phyloP scores from a whole-genome alignment of 2,329 filamentous ascomycete genomes.

The Lasiodiplodia gonubiensis region DNA sequence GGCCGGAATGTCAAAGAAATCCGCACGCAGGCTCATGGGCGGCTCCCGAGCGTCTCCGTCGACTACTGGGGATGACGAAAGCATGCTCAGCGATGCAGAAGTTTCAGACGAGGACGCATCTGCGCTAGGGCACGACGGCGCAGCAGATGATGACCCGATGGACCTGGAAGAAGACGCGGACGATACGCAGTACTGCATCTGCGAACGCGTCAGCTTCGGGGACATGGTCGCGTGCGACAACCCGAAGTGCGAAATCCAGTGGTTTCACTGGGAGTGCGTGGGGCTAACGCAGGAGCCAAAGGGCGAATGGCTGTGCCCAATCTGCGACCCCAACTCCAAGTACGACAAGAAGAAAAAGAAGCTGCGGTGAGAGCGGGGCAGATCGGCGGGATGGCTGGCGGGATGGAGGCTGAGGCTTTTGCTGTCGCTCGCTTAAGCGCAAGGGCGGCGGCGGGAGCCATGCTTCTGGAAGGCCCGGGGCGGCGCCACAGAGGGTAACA shows the following conservation, averaged over 20 bases:
- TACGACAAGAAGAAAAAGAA: conserved; percentile 50
- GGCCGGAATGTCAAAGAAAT: conserved; percentile 41
- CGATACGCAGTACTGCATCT: conserved; percentile 79
- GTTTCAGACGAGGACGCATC: conserved; percentile 51
- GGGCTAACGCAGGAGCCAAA: conserved; percentile 56
- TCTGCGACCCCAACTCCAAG: conserved; percentile 36
- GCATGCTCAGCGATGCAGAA: conserved; percentile 58
- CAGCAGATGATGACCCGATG: conserved; percentile 72
- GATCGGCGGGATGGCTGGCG: conserved; percentile 12
- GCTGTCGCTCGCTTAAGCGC: conserved; percentile 18
- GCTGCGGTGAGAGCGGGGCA: conserved; percentile 36
- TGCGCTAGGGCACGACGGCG: conserved; percentile 62
- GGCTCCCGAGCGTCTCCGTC: conserved; percentile 47
- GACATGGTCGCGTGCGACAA: conserved; percentile 93
- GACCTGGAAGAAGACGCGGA: conserved; percentile 76
- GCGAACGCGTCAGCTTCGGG: conserved; percentile 81
- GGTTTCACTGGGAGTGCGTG: conserved; percentile 79
- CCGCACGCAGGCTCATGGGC: conserved; percentile 44
- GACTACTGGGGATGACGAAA: conserved; percentile 58
- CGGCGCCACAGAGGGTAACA: background rate
- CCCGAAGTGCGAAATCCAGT: conserved; percentile 78
- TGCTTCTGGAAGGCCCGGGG: background rate
- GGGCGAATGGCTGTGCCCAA: conserved; percentile 58
- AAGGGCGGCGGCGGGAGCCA: conserved; percentile 1
- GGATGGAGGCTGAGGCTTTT: background rate